Base-by-base conservation (phyloP, 139 green algal genomes). In the Diplosphaera chodatii region DNA sequence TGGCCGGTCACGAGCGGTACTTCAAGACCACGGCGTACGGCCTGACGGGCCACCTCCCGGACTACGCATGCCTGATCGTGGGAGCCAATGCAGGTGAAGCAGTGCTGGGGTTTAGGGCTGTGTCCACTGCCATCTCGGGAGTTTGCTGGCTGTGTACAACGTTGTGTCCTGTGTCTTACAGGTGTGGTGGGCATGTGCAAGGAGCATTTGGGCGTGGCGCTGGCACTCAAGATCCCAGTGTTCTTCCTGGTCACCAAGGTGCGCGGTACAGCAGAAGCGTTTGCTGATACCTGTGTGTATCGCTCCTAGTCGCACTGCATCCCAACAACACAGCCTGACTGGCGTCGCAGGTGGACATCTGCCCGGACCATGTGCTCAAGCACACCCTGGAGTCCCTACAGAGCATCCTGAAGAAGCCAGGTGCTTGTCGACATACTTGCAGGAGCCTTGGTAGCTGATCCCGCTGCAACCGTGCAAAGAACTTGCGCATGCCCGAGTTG, bases 111-210 rank as follows among this genome's bases (percentile, higher is more conserved):
- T 40, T 31, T 1, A 68, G 27, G 33, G 1, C 30, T 31, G 2
- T 29, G 48, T 71, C 32, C 32, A 29, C 20, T 8, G n/a, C 18
- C 23, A 23, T 4, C 23, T n/a, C 33, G 23, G n/a, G n/a, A n/a
- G n/a, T n/a, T n/a, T n/a, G n/a, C n/a, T n/a, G n/a, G n/a, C n/a
- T n/a, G n/a, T n/a, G n/a, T n/a, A n/a, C n/a, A n/a, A n/a, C n/a
- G n/a, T n/a, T n/a, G n/a, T n/a, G n/a, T n/a, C n/a, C n/a, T n/a
- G n/a, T n/a, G n/a, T 32, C 27, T 0, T 69, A 64, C 56, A 80
- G 92, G 91, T 5, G 80, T 97, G 13, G 88, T 97, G 59, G 92
- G 92, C 59, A 96, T 94, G 85, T 91, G 82, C 77, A 96, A 96
- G 85, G 92, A 97, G 87, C 89, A 98, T 78, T 74, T 95, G 81